phyloP scores from a whole-genome alignment of 257 asterid species.

The Solanum medicagineum region DNA sequence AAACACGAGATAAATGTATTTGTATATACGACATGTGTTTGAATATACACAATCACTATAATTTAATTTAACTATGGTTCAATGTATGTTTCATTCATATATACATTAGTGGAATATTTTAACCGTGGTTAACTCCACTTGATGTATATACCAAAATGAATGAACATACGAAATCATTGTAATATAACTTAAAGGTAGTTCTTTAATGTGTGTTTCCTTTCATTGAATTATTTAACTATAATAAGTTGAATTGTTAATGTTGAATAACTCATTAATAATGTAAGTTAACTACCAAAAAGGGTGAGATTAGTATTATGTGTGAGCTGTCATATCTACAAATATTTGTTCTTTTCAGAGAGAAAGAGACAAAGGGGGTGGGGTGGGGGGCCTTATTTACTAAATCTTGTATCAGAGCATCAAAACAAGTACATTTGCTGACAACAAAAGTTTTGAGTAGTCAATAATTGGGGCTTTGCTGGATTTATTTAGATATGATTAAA shows the following conservation, averaged over 20 bases:
- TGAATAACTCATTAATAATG: background rate
- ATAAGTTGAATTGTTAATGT: background rate
- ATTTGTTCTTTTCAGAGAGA: background rate
- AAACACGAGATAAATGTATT: background rate
- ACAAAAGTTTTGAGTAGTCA: conserved; percentile 37
- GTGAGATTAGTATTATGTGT: background rate
- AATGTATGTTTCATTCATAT: too few species aligned
- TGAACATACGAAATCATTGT: too few species aligned
- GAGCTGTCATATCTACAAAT: background rate
- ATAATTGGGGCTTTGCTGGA: conserved; percentile 41
- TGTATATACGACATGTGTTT: background rate
- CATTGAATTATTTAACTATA: too few species aligned
- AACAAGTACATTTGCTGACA: conserved; percentile 12
- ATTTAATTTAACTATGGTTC: background rate
- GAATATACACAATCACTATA: background rate
- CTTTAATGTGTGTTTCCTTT: too few species aligned
- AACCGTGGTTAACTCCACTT: too few species aligned
- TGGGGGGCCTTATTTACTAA: background rate
- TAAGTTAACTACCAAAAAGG: background rate
- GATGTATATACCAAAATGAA: too few species aligned
- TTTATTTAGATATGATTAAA: conserved; percentile 21
- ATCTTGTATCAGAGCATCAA: background rate
- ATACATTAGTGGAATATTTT: too few species aligned
- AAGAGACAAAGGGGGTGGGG: background rate
- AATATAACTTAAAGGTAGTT: too few species aligned